These are phyloP conservation scores for Halenospora varia DNA, from an alignment of 495 filamentous ascomycete genomes.

Conservation along the genomic window DNA sequence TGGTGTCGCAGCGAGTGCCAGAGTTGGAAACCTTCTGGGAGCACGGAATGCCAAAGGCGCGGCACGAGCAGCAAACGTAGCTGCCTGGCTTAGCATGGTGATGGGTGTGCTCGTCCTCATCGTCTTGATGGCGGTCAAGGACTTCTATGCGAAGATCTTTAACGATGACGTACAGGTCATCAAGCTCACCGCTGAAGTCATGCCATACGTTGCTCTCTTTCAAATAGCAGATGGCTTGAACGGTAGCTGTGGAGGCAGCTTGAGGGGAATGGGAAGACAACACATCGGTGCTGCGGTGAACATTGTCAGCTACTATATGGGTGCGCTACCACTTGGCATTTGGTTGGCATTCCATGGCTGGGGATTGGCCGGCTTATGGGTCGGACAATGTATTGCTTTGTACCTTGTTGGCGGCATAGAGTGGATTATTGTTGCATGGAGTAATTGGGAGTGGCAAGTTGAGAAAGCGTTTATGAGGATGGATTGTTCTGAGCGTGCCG, in stretches of 20 bases:
- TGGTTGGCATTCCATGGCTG: slow-evolving; percentile 87
- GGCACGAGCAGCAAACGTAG: slow-evolving; percentile 68
- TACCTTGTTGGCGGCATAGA: slow-evolving; percentile 78
- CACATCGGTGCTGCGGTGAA: slow-evolving; percentile 90
- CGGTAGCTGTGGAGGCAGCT: slow-evolving; percentile 75
- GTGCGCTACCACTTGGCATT: slow-evolving; percentile 78
- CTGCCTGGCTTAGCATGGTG: slow-evolving; percentile 69
- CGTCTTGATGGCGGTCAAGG: slow-evolving; percentile 66
- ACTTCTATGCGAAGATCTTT: slow-evolving; percentile 80
- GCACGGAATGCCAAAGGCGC: slow-evolving; percentile 65
- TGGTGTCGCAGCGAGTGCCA: slow-evolving; percentile 75
- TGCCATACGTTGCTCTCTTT: slow-evolving; percentile 90
- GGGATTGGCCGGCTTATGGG: slow-evolving; percentile 81
- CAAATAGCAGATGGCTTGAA: slow-evolving; percentile 91
- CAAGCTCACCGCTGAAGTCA: slow-evolving; percentile 71
- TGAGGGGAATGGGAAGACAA: slow-evolving; percentile 84
- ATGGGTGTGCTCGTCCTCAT: slow-evolving; percentile 67
- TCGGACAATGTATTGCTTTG: slow-evolving; percentile 85
- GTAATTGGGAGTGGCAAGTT: slow-evolving; percentile 77
- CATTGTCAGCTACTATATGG: slow-evolving; percentile 82
- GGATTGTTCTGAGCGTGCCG: slow-evolving; percentile 42
- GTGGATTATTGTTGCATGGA: slow-evolving; percentile 76
- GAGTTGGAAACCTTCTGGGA: slow-evolving; percentile 82
- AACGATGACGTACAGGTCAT: slow-evolving; percentile 76
- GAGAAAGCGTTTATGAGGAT: slow-evolving; percentile 71